Conservation (phyloP, 805 yeast species). For the Wickerhamomyces alni region DNA sequence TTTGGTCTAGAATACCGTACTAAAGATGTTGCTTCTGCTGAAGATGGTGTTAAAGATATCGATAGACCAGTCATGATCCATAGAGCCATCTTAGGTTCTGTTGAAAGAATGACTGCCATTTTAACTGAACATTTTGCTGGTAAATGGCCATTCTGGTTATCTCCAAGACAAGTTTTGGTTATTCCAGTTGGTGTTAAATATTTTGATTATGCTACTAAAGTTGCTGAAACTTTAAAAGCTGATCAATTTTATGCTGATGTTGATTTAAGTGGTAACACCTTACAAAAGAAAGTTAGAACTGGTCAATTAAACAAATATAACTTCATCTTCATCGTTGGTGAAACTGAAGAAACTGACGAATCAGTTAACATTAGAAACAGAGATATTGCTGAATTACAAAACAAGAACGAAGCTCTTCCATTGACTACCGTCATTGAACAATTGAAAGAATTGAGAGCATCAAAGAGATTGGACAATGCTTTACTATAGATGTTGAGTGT, state of each 20-base stretch:
- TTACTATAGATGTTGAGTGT: neutral
- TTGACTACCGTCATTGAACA: slow-evolving; percentile 68
- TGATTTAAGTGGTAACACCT: slow-evolving; percentile 90
- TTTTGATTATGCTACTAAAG: slow-evolving; percentile 81
- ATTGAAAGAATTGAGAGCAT: slow-evolving; percentile 60
- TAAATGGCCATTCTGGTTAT: slow-evolving; percentile 99
- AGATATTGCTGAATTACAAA: slow-evolving; percentile 88
- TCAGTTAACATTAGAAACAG: slow-evolving; percentile 95
- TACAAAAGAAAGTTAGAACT: slow-evolving; percentile 96
- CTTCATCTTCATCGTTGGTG: slow-evolving; percentile 96
- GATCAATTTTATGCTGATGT: slow-evolving; percentile 89
- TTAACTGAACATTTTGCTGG: slow-evolving; percentile 98
- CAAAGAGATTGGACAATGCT: slow-evolving; percentile 65
- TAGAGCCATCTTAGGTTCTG: slow-evolving; percentile 97
- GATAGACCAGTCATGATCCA: slow-evolving; percentile 98
- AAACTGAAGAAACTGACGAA: slow-evolving; percentile 72
- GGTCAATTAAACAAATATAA: slow-evolving; percentile 94
- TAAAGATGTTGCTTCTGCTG: slow-evolving; percentile 42
- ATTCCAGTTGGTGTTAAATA: slow-evolving; percentile 96
- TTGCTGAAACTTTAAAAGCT: slow-evolving; percentile 60
- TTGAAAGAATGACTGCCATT: slow-evolving; percentile 98
- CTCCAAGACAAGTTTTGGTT: slow-evolving; percentile 96
- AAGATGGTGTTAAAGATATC: slow-evolving; percentile 42
- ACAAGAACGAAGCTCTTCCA: slow-evolving; percentile 78
- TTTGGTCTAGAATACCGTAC: slow-evolving; percentile 86